Percentiles rank a stretch among this genome's conserved stretches.
Evolutionary conservation across 768 basidiomycete genomes (phyloP).

Genomic region (Mycena indigotica): DNA sequence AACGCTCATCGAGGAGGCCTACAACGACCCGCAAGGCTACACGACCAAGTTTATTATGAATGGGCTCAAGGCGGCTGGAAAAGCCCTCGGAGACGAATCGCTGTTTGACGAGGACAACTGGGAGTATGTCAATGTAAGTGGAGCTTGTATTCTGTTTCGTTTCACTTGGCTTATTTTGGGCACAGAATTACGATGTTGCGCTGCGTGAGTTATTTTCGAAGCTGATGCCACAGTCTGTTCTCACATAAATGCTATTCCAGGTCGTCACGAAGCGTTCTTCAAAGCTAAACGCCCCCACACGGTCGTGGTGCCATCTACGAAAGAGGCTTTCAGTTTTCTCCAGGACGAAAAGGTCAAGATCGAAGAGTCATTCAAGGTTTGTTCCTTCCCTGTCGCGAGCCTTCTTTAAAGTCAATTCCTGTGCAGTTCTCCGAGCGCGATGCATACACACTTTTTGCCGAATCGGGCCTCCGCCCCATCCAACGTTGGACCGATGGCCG

Average conservation of each 20-base stretch:
- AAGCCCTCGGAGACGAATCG: conserved; percentile 63
- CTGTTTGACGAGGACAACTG: conserved; percentile 70
- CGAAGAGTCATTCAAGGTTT: conserved; percentile 87
- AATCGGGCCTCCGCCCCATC: conserved; percentile 79
- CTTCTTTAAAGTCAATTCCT: not conserved
- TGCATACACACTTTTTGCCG: conserved; percentile 66
- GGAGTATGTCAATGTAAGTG: conserved; percentile 72
- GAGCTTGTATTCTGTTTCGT: not conserved
- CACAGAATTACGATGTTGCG: conserved; percentile 25
- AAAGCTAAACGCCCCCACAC: conserved; percentile 64
- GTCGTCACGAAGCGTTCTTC: conserved; percentile 84
- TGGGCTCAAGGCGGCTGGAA: conserved; percentile 70
- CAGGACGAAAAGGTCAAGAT: conserved; percentile 80
- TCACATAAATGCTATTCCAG: conserved; percentile 38
- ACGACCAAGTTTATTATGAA: conserved; percentile 86
- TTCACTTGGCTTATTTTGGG: not conserved
- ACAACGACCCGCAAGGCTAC: conserved; percentile 78
- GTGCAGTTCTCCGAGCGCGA: conserved; percentile 79
- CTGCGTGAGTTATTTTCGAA: conserved; percentile 1
- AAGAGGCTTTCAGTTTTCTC: conserved; percentile 53
- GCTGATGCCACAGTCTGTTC: not conserved
- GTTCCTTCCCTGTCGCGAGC: conserved; percentile 1
- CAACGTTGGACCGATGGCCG: conserved; percentile 82
- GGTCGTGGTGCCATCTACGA: conserved; percentile 50
- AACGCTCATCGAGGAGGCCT: conserved; percentile 77